Percentiles rank a stretch among this genome's conserved stretches.
Conservation (phyloP, 345 rosid species). For the Hibiscus mutabilis region DNA sequence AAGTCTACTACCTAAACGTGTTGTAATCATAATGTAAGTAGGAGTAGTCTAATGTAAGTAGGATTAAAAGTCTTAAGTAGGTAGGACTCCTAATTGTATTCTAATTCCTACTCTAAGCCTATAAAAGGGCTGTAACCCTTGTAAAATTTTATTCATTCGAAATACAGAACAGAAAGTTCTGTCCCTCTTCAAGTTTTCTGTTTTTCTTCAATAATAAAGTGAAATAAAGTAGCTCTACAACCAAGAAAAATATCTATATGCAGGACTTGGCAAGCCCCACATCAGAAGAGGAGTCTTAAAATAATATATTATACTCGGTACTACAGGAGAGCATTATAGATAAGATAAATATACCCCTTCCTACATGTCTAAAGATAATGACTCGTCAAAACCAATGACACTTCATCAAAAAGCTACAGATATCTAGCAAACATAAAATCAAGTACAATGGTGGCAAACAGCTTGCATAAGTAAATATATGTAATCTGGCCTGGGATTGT, state of each 20-base stretch:
- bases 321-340: not conserved
- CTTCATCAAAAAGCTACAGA: not conserved
- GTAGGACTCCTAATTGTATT: too few relatives aligned
- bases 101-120: too few relatives aligned
- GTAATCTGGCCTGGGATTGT: not conserved
- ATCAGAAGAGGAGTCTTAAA: not conserved
- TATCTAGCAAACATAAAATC: not conserved
- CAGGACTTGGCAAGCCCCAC: not conserved
- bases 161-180: too few relatives aligned
- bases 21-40: too few relatives aligned
- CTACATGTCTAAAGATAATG: not conserved
- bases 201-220: too few relatives aligned
- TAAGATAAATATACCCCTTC: not conserved
- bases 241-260: not conserved
- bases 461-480: not conserved
- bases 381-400: not conserved
- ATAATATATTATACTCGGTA: not conserved
- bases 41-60: too few relatives aligned
- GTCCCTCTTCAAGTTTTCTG: too few relatives aligned
- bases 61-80: too few relatives aligned
- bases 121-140: too few relatives aligned
- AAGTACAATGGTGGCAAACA: not conserved
- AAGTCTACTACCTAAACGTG: too few relatives aligned
- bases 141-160: too few relatives aligned
- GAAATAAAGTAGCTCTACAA: not conserved